Base-by-base conservation (phyloP, 768 basidiomycete genomes). In the Lactarius indigo region DNA sequence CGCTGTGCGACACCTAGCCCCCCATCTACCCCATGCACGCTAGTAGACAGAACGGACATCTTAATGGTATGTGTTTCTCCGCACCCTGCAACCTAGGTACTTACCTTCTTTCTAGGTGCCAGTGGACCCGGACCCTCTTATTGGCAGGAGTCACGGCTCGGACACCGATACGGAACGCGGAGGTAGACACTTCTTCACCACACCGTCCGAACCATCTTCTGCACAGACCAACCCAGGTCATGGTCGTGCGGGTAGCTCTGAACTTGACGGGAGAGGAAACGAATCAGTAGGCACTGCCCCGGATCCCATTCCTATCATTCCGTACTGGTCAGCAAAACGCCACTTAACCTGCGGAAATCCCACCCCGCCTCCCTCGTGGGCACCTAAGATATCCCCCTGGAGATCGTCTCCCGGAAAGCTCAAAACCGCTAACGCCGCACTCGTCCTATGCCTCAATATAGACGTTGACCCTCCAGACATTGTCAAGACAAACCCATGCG, bases 381-480 rank as follows among this genome's bases (percentile, higher is more conserved):
- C 85, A 0, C 78, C 87, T 17, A 87, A 86, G 72, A 82, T 87
- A 65, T 82, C 84, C 64, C 84, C 88, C 10, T 97, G 95, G 94
- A 87, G 94, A 60, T 86, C 87, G 54, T 82, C 87, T 0, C 89
- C 90, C 2, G 89, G 89, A 67, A 93, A 95, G 75, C 85, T 96
- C 61, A 96, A 96, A 77, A 98, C 95, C 1, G 87, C 90, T 20
- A 89, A 93, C 41, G 96, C 94, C 2, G 90, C 89, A 1, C 82
- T 96, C 6, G 90, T 96, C 10, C 80, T 98, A 63, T 99, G 97
- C 74, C 83, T 99, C 23, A 98, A 98, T 78, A 94, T 98, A 75
- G 96, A 96, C 63, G 92, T 97, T 56, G 96, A 98, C 74, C 97
- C 97, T 20, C 97, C 97, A 68, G 97, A 99, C 73, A 82, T 98